These are phyloP conservation scores for Mycosarcoma maydis DNA, from an alignment of 1,284 basidiomycete genomes.

Conservation along the genomic window DNA sequence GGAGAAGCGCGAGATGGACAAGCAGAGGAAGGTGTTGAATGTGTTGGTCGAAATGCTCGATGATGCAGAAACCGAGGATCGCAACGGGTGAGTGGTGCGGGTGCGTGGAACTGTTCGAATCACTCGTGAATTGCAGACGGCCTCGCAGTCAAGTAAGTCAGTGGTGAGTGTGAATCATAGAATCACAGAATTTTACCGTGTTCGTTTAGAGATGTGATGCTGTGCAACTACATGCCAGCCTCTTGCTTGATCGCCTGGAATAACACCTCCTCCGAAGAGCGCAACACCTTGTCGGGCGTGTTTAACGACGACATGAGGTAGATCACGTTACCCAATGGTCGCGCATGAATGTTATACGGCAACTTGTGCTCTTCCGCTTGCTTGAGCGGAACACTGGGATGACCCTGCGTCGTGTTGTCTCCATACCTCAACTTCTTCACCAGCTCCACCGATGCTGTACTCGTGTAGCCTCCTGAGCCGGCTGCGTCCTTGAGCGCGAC, in stretches of 20 bases:
- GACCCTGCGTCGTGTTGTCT: constrained; percentile 19
- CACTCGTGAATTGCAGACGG: too few relatives aligned
- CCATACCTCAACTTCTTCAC: constrained; percentile 40
- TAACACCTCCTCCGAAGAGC: constrained; percentile 50
- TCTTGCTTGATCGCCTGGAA: constrained; percentile 15
- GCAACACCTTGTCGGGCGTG: constrained; percentile 69
- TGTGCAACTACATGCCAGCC: background rate
- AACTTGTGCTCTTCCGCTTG: constrained; percentile 27
- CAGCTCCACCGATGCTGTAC: constrained; percentile 42
- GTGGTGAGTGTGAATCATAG: too few relatives aligned
- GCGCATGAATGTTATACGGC: constrained; percentile 80
- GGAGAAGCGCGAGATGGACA: constrained; percentile 13
- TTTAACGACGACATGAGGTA: constrained; percentile 95
- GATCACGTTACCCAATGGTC: constrained; percentile 89
- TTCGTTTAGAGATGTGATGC: background rate
- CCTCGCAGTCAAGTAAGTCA: too few relatives aligned
- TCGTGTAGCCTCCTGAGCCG: constrained; percentile 70
- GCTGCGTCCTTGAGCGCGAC: constrained; percentile 77
- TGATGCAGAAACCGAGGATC: too few relatives aligned
- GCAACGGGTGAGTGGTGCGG: too few relatives aligned
- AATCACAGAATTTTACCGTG: too few relatives aligned
- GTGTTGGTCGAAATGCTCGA: constrained; percentile 39
- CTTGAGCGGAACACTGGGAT: constrained; percentile 27
- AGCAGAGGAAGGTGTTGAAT: constrained; percentile 20
- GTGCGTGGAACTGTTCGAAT: too few relatives aligned